Conservation (phyloP, 331 rosid genomes). For the Phaseolus coccineus region DNA sequence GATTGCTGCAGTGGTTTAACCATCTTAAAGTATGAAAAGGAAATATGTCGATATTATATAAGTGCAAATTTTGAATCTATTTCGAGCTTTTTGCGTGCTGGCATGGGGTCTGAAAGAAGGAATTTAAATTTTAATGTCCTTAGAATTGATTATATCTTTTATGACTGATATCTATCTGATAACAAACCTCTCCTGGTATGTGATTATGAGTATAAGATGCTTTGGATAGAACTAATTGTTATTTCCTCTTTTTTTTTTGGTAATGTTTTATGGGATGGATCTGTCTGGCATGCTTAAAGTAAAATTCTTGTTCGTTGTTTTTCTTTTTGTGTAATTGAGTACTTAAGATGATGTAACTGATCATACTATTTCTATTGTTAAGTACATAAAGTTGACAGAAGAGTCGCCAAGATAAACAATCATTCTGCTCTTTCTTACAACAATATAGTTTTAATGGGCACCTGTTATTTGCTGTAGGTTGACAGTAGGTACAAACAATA, state of each 20-base stretch:
- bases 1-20: conserved; percentile 1
- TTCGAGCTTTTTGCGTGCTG: not conserved
- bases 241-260: not conserved
- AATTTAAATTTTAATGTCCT: not conserved
- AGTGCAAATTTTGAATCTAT: not conserved
- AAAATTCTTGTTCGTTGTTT: not conserved
- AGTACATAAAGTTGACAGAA: not conserved
- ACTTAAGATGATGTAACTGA: not conserved
- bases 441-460: conserved; percentile 3
- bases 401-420: not conserved
- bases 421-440: not conserved
- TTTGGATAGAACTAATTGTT: not conserved
- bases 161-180: conserved; percentile 2
- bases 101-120: not conserved
- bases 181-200: conserved; percentile 7
- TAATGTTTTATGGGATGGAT: not conserved
- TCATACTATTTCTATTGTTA: not conserved
- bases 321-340: conserved; percentile 9
- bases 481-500: conserved; percentile 86
- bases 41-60: not conserved
- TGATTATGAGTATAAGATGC: not conserved
- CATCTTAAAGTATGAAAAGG: not conserved
- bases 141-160: not conserved
- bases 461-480: conserved; percentile 55
- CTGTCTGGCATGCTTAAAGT: conserved; percentile 8